Conservation (phyloP, 1,284 basidiomycete species). For the Cystobasidium sp. region DNA sequence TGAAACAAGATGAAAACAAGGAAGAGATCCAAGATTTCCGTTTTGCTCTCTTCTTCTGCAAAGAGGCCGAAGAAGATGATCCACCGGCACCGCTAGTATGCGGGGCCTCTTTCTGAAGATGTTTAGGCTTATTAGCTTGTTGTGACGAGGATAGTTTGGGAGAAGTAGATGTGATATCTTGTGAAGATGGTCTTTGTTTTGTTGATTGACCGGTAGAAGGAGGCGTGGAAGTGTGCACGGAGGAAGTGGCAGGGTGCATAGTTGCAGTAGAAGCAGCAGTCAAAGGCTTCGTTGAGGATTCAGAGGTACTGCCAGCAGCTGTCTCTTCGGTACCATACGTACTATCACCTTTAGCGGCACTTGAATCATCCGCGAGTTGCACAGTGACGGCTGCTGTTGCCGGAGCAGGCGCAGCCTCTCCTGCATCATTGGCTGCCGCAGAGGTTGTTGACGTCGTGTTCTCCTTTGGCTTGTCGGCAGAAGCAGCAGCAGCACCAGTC, state of each 20-base stretch:
- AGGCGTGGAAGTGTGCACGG: neutral
- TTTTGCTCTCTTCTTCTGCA: slow-evolving; percentile 30
- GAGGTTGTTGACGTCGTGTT: too few relatives aligned
- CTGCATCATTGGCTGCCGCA: too few relatives aligned
- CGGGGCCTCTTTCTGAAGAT: slow-evolving; percentile 1
- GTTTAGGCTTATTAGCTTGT: slow-evolving; percentile 5
- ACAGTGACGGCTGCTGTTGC: neutral
- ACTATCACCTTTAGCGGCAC: neutral
- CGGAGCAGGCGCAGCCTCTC: neutral
- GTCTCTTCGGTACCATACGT: slow-evolving; percentile 15
- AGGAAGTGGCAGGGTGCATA: neutral
- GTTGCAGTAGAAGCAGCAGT: neutral
- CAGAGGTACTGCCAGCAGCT: neutral
- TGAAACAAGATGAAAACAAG: slow-evolving; percentile 34
- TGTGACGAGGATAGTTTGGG: slow-evolving; percentile 1
- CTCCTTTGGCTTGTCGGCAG: neutral
- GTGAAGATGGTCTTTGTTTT: slow-evolving; percentile 17
- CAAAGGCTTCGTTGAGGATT: slow-evolving; percentile 1
- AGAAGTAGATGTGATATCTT: slow-evolving; percentile 12
- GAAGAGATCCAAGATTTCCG: slow-evolving; percentile 35
- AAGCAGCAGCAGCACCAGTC: neutral
- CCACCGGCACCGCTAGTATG: neutral
- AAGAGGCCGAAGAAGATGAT: slow-evolving; percentile 1
- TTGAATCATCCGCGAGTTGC: slow-evolving; percentile 1
- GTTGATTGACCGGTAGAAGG: slow-evolving; percentile 11